Base-by-base conservation (phyloP, 2,329 filamentous ascomycete genomes). In the Allantophomopsis lycopodina region DNA sequence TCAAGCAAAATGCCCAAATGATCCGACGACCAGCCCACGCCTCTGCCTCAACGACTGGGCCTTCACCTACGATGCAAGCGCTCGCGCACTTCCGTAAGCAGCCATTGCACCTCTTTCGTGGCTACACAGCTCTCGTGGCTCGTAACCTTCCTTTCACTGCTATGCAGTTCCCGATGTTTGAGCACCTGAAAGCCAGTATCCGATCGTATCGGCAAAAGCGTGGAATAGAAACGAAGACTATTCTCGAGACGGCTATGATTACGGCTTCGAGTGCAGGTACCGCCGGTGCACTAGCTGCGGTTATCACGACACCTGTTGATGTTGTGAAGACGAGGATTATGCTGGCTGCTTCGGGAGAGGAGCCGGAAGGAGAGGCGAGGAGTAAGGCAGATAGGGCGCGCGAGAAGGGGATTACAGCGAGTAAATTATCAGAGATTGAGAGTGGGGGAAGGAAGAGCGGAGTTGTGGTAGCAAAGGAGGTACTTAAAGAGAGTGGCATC, bases 1-100 rank as follows among this genome's bases (percentile, higher is more conserved):
- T 94, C 46, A 94, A 95, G 62, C 87, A 94, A 56, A 94, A 94
- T 58, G 86, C 88, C 0, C 87, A 94, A 58, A 87, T 94, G 71
- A 66, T 91, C 1, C 65, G 65, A 16, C 52, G 45, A 8, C 53
- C 50, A 12, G 41, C 43, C 30, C 20, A 35, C 52, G 23, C 23
- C 23, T 23, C 52, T 45, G 13, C 46, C 32, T 31, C 30, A 31
- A 41, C 51, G 52, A 40, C 55, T 52, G 35, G 41, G 2, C 67
- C 1, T 57, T 75, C 46, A 57, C 42, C 67, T 64, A 58, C 57
- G 58, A 35, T 77, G 5, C 59, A 73, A 54, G 76, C 76, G 0
- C 55, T 81, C 8, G 56, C 59, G 13, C 63, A 64, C 18, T 80
- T 83, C 53, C 63, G 16, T 7, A 59, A 44, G 66, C 70, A 60